Conservation (phyloP, 2,329 filamentous ascomycete species). For the Mariannaea sp. region DNA sequence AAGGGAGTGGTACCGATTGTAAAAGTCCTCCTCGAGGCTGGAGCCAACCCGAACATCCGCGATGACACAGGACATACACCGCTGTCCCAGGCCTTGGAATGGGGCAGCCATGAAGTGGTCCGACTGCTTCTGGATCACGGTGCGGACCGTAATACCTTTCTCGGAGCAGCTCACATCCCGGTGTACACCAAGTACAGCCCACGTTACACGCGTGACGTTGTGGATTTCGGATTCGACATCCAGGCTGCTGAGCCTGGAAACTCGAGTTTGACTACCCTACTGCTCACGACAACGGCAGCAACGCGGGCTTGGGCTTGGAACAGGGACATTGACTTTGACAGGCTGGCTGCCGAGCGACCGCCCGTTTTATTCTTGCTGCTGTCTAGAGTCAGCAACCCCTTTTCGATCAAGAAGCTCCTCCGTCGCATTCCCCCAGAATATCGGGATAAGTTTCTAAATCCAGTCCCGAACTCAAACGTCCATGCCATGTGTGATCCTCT, state of each 20-base stretch:
- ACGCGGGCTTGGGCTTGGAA: slow-evolving; percentile 22
- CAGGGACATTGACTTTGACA: slow-evolving; percentile 27
- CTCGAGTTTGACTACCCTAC: slow-evolving; percentile 6
- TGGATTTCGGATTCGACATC: slow-evolving; percentile 23
- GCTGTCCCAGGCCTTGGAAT: slow-evolving; percentile 11
- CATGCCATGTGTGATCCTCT: slow-evolving; percentile 18
- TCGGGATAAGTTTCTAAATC: slow-evolving; percentile 22
- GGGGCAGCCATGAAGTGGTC: not conserved
- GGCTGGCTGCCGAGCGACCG: slow-evolving; percentile 22
- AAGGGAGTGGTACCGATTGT: slow-evolving; percentile 1
- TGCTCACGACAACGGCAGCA: not conserved
- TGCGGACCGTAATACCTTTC: slow-evolving; percentile 14
- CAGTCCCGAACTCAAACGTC: not conserved
- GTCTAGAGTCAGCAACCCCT: not conserved
- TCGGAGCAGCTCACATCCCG: not conserved
- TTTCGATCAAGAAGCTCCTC: slow-evolving; percentile 18
- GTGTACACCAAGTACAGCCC: not conserved
- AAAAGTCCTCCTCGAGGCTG: slow-evolving; percentile 21
- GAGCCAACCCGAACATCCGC: slow-evolving; percentile 26
- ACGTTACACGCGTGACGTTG: slow-evolving; percentile 7
- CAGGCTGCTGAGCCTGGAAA: not conserved
- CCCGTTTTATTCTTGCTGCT: slow-evolving; percentile 13
- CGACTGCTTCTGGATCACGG: slow-evolving; percentile 22
- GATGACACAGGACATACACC: slow-evolving; percentile 15
- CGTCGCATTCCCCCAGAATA: slow-evolving; percentile 24